Base-by-base conservation (phyloP, 2,329 filamentous ascomycete genomes). In the Nemania abortiva region DNA sequence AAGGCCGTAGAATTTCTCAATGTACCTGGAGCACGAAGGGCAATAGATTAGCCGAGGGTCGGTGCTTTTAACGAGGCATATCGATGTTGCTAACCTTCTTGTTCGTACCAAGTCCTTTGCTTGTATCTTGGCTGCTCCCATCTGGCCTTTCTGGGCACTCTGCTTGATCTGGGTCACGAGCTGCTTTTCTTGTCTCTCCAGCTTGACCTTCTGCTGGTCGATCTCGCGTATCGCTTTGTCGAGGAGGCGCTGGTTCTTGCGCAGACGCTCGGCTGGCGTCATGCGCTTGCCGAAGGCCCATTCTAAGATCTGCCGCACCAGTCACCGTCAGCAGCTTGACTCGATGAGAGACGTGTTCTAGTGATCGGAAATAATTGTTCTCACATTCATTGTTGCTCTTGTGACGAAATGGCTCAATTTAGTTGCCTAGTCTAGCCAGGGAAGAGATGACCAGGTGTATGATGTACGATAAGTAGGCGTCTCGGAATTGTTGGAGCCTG, bases 281-380 rank as follows among this genome's bases (percentile, higher is more conserved):
- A 98, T 97, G 82, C 96, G 96, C 89, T 98, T 98, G 74, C 96
- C 96, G 79, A 99, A 99, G 47, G 95, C 95, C 95, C 96, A 99
- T 89, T 99, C 96, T 71, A 99, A 89, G 79, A 98, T 93, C 93
- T 98, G n/a, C n/a, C 34, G 20, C 20, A 27, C 11, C 20, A 39
- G 22, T n/a, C 47, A 49, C 11, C 2, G 52, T 71, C 22, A 72
- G 60, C 34, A 52, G 18, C 56, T n/a, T 39, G 10, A 42, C 10
- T 20, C 20, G 15, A 50, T n/a, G 58, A 1, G 24, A 11, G 34
- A n/a, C 2, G 7, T 13, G 15, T 13, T 10, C 52, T 3, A n/a
- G 31, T 39, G 45, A 31, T 39, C 29, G 4, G 37, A 9, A 9
- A 18, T n/a, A 39, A 4, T 15, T 15, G 37, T 31, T 45, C 66